Conservation (phyloP, 495 filamentous ascomycete genomes). For the Bathelium albidoporum region DNA sequence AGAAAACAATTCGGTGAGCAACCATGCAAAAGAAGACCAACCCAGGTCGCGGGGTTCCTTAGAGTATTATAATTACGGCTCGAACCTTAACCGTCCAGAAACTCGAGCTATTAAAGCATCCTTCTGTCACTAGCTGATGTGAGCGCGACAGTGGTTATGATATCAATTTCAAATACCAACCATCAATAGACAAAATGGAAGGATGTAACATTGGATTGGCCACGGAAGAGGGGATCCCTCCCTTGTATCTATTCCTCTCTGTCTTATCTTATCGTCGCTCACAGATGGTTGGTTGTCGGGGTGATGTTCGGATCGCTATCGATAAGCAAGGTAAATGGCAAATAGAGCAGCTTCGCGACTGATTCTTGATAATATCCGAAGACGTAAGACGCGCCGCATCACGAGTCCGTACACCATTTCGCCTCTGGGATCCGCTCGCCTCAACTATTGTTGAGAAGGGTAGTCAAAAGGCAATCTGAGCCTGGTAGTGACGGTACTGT, state of each 20-base stretch:
- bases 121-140: no score
- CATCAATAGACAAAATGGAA: no score
- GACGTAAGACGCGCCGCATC: neutral
- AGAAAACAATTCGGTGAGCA: no score
- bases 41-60: no score
- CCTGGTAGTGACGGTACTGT: neutral
- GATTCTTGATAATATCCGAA: neutral
- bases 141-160: no score
- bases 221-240: no score
- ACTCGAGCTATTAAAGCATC: no score
- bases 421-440: neutral
- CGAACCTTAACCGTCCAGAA: no score
- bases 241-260: neutral
- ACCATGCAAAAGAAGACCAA: no score
- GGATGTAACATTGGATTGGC: no score
- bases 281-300: neutral
- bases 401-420: neutral
- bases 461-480: neutral
- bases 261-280: neutral
- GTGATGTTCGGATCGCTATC: neutral
- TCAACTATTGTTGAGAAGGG: neutral
- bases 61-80: no score
- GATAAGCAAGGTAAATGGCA: conserved; percentile 1
- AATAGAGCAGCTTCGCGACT: neutral
- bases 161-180: neutral